Base-by-base conservation (phyloP, 2,329 filamentous ascomycete species). In the Curvularia eragrostidis region DNA sequence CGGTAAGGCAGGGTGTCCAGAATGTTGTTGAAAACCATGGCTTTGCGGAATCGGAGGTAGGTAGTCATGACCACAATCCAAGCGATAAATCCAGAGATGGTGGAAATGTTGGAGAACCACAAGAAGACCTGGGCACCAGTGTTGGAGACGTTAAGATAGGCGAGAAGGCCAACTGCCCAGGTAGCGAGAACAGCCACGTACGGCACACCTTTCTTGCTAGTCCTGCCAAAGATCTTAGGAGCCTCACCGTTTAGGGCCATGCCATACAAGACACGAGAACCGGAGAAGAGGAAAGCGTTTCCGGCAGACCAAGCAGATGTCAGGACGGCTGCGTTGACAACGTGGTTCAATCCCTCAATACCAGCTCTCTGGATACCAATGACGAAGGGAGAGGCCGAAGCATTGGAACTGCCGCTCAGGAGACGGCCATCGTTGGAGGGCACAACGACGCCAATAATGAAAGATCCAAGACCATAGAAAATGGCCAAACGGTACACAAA, bases 241-340 rank as follows among this genome's bases (percentile, higher is more conserved):
- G 83, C 84, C 58, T 84, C 82, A 8, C 80, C 77, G 60, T 79
- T 81, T 43, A 83, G 74, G 1, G 80, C 79, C 63, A 81, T 73
- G 15, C 75, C 77, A 62, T 83, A 84, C 3, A 86, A 75, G 19
- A 81, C 79, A 53, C 84, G 80, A 3, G 81, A 83, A 3, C 80
- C 82, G 0, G 80, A 79, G 63, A 81, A 82, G n/a, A 92, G 80
- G 65, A 84, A 85, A 60, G 89, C 86, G 65, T 92, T 92, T 0
- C 85, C 87, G 0, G 89, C 83, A 0, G 89, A 91, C 82, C 86
- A 89, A 0, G 88, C 89, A 0, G 88, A 90, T 0, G 88, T 90
- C 59, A 93, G 81, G 61, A 93, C 86, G 10, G 92, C 82, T 28
- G 89, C 90, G 71, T 94, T 94, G 74, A 93, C 88, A 43, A 93